Conservation (phyloP, 2,329 filamentous ascomycete species). For the Hypocrella siamensis region DNA sequence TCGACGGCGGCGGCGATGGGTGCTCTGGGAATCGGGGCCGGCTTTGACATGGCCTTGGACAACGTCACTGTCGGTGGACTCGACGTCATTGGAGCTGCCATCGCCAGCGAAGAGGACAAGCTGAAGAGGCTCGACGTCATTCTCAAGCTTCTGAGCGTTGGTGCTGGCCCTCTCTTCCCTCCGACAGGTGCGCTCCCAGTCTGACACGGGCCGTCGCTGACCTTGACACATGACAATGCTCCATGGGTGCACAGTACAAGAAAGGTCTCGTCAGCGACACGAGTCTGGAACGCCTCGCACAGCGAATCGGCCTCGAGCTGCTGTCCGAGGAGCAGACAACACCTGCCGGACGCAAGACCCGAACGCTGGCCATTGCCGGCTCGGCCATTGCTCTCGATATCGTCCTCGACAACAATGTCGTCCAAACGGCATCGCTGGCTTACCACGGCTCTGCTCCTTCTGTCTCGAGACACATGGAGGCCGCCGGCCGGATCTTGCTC, state of each 20-base stretch:
- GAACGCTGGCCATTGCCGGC: constrained; percentile 45
- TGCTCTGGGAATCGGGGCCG: constrained; percentile 31
- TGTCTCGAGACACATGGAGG: constrained; percentile 42
- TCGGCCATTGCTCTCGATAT: constrained; percentile 46
- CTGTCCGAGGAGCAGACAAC: constrained; percentile 40
- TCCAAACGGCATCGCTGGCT: constrained; percentile 44
- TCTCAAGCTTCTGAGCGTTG: constrained; percentile 32
- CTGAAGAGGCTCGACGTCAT: constrained; percentile 37
- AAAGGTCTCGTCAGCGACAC: constrained; percentile 58
- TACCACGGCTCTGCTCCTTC: constrained; percentile 44
- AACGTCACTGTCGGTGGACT: constrained; percentile 32
- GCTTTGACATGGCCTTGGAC: constrained; percentile 37
- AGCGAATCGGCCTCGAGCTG: constrained; percentile 49
- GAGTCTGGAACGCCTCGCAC: constrained; percentile 55
- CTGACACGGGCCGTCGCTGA: neutral
- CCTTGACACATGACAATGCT: too few species aligned
- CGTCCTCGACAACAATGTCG: constrained; percentile 43
- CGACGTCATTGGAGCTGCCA: constrained; percentile 19
- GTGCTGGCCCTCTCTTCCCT: constrained; percentile 6
- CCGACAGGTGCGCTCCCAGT: neutral
- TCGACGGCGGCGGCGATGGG: constrained; percentile 47
- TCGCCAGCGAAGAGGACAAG: constrained; percentile 37
- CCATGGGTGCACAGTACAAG: constrained; percentile 15
- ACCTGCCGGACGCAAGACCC: constrained; percentile 30
- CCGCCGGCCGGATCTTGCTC: constrained; percentile 50